Evolutionary conservation across 1,139 yeast genomes (phyloP).

Genomic region (Geotrichum aggregatum): DNA sequence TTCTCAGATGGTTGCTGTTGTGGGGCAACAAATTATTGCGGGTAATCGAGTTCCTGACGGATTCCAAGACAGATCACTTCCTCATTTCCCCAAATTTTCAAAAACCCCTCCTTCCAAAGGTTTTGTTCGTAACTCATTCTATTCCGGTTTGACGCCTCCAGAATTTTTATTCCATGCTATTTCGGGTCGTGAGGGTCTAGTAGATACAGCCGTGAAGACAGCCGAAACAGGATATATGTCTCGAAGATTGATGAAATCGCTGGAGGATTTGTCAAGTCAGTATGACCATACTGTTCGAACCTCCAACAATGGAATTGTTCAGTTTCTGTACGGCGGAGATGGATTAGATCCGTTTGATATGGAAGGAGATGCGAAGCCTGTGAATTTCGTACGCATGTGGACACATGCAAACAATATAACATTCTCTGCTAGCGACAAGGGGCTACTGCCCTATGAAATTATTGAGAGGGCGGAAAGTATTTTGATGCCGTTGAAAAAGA

Average conservation of each 20-base stretch:
- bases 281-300: slow-evolving; percentile 95
- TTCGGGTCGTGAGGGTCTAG: slow-evolving; percentile 99
- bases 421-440: slow-evolving; percentile 50
- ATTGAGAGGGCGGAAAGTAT: slow-evolving; percentile 51
- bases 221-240: slow-evolving; percentile 99
- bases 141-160: slow-evolving; percentile 89
- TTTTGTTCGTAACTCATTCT: slow-evolving; percentile 93
- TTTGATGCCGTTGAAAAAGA: slow-evolving; percentile 57
- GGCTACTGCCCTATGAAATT: slow-evolving; percentile 71
- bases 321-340: slow-evolving; percentile 97
- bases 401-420: slow-evolving; percentile 80
- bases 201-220: slow-evolving; percentile 97
- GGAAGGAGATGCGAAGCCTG: slow-evolving; percentile 99
- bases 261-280: slow-evolving; percentile 91
- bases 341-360: slow-evolving; percentile 97
- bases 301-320: slow-evolving; percentile 93
- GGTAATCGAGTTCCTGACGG: slow-evolving; percentile 99
- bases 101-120: slow-evolving; percentile 98
- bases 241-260: slow-evolving; percentile 94
- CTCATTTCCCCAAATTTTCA: slow-evolving; percentile 93
- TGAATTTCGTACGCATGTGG: slow-evolving; percentile 92
- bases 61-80: slow-evolving; percentile 95
- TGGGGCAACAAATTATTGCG: slow-evolving; percentile 97
- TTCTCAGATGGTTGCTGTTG: slow-evolving; percentile 99
- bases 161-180: slow-evolving; percentile 97